Conservation (phyloP, 306 rosid genomes). For the Morella rubra region DNA sequence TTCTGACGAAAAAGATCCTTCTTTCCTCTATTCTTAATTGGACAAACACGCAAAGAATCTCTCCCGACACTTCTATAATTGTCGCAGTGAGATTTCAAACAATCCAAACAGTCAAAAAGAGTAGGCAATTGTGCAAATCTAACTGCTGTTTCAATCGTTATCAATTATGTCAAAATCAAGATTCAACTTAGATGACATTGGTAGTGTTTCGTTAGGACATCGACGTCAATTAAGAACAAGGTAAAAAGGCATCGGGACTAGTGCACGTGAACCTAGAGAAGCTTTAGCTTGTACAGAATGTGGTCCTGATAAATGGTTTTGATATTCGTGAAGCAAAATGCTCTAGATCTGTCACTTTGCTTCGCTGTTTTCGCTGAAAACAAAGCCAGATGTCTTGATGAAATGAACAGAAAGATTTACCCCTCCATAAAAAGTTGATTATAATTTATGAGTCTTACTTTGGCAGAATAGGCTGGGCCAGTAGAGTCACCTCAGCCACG, state of each 20-base stretch:
- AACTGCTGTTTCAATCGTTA: not conserved
- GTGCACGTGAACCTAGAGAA: not conserved
- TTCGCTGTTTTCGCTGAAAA: not conserved
- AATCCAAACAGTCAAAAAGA: not conserved
- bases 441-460: not conserved
- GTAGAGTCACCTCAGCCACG: not conserved
- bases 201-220: not conserved
- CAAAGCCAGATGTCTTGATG: not conserved
- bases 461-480: not conserved
- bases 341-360: not conserved
- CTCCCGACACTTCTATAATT: not conserved
- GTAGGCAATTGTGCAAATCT: not conserved
- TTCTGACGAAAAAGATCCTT: not conserved
- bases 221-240: not conserved
- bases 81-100: not conserved
- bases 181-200: not conserved
- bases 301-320: not conserved
- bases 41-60: not conserved
- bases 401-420: not conserved
- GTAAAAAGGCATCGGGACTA: not conserved
- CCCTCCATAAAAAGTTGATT: not conserved
- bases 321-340: not conserved
- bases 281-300: not conserved
- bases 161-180: not conserved
- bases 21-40: not conserved